Evolutionary conservation across 106 monocot species (phyloP).

Genomic region (Platanthera zijinensis): DNA sequence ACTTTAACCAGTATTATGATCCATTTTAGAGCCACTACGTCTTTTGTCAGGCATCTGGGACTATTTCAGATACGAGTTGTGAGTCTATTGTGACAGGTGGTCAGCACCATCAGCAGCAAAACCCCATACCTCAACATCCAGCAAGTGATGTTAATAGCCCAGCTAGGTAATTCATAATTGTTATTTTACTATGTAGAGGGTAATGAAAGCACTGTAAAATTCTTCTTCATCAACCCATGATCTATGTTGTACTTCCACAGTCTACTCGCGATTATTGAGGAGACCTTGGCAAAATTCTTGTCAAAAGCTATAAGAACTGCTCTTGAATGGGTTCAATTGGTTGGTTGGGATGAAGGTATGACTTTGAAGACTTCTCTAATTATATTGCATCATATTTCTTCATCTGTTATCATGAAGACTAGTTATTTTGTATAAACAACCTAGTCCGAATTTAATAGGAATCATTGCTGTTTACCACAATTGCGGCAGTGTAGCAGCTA

Average conservation of each 20-base stretch:
- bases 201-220: too few species aligned
- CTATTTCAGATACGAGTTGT: constrained; percentile 76
- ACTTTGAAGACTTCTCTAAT: neutral
- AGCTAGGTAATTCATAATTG: constrained; percentile 48
- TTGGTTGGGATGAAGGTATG: constrained; percentile 59
- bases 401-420: too few species aligned
- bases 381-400: neutral
- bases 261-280: too few species aligned
- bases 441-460: constrained; percentile 99
- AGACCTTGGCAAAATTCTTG: constrained; percentile 33
- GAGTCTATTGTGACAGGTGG: constrained; percentile 89
- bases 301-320: constrained; percentile 78
- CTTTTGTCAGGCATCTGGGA: constrained; percentile 58
- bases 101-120: constrained; percentile 66
- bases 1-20: too few species aligned
- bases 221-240: too few species aligned
- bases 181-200: neutral
- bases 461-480: constrained; percentile 98
- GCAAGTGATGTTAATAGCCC: constrained; percentile 85
- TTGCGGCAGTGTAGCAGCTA: constrained; percentile 91
- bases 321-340: constrained; percentile 75
- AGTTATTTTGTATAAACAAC: constrained; percentile 31
- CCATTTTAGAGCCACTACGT: too few species aligned
- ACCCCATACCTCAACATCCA: constrained; percentile 76
- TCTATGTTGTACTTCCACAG: too few species aligned